Evolutionary conservation across 75 land plant species (phyloP).

Genomic region (Adiantum capillusveneris): DNA sequence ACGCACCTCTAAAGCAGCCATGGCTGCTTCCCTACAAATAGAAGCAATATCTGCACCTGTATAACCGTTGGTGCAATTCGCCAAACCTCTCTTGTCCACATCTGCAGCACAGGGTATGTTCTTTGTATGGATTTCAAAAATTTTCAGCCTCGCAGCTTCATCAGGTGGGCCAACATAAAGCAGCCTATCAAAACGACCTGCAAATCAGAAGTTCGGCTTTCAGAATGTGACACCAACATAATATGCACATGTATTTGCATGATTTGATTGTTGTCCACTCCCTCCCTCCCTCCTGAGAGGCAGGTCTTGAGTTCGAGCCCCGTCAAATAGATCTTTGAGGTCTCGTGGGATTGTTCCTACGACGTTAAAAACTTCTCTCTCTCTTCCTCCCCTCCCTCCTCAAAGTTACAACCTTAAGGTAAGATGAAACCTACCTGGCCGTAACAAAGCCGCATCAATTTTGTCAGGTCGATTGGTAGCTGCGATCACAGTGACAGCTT

Average conservation of each 20-base stretch:
- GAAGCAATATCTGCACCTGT: conserved; percentile 96
- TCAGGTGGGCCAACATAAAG: conserved; percentile 91
- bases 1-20: conserved; percentile 74
- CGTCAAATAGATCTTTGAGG: no score
- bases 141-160: conserved; percentile 66
- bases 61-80: conserved; percentile 62
- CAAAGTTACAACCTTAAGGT: not conserved
- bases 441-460: conserved; percentile 83
- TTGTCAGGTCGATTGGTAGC: conserved; percentile 98
- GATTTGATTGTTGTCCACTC: no score
- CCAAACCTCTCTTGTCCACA: conserved; percentile 44
- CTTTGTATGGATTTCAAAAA: conserved; percentile 75
- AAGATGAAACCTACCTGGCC: conserved; percentile 60
- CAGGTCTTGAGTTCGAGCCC: no score
- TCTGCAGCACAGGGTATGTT: conserved; percentile 55
- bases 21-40: conserved; percentile 75
- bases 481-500: conserved; percentile 84
- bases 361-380: no score
- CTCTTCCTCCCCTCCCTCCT: no score
- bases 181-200: conserved; percentile 96
- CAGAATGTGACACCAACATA: no score
- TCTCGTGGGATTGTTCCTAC: no score
- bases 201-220: conserved; percentile 3
- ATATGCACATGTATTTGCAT: no score
- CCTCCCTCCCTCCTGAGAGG: no score